Percentiles rank a stretch among this genome's conserved stretches.
These are phyloP conservation scores for Euphorbia corollata DNA, from an alignment of 441 rosid species.

Conservation along the genomic window DNA sequence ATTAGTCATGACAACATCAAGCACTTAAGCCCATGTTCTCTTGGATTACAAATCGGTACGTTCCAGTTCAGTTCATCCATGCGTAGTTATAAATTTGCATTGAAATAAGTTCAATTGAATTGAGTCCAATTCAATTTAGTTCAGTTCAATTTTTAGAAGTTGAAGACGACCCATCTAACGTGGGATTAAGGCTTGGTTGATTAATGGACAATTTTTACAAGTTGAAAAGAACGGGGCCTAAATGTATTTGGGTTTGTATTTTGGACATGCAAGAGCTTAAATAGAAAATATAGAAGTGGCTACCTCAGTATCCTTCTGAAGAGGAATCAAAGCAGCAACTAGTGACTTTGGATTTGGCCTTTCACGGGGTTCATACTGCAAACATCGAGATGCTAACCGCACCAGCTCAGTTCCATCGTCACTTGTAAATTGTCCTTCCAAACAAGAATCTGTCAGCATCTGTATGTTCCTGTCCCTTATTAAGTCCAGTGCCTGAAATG, in stretches of 20 bases:
- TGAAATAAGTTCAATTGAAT: too few species aligned
- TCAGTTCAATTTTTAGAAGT: too few species aligned
- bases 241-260: neutral
- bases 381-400: conserved; percentile 68
- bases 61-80: too few species aligned
- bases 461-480: conserved; percentile 78
- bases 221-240: neutral
- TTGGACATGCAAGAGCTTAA: conserved; percentile 11
- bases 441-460: conserved; percentile 74
- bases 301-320: conserved; percentile 75
- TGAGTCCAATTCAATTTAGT: too few species aligned
- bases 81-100: too few species aligned
- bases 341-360: conserved; percentile 65
- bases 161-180: too few species aligned
- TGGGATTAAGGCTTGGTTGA: too few species aligned
- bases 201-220: too few species aligned
- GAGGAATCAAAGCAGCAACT: conserved; percentile 59
- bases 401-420: conserved; percentile 64
- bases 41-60: too few species aligned
- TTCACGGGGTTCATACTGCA: conserved; percentile 72
- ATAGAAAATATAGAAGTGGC: conserved; percentile 9
- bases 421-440: conserved; percentile 69
- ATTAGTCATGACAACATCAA: too few species aligned
- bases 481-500: conserved; percentile 66
- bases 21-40: too few species aligned